Evolutionary conservation across 225 moss, liverwort and hornwort species (phyloP), one percentile per base, ranked within the genome.

Genomic region (Bryum argenteum): DNA sequence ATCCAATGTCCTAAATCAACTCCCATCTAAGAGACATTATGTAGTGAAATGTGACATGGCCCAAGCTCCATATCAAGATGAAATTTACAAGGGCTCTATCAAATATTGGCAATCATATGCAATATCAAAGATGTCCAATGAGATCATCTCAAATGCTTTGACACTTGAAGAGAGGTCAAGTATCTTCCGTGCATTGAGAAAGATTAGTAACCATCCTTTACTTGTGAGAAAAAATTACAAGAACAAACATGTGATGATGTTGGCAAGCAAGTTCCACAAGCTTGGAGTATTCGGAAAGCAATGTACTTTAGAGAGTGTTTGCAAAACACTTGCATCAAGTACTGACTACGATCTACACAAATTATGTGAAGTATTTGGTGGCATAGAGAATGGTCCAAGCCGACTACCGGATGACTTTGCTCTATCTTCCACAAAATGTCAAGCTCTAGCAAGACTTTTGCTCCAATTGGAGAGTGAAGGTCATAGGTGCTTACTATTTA

Each of bases 401-500:
- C 53, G 26, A 33, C 20, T 75, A 11, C 12, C 10, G 0, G 0
- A 68, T 11, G 2, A 61, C 4, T 3, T 10, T 0, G 26, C 48
- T 9, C 1, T 75, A 1, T 67, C 26, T 10, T 2, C 15, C 15
- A 18, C 26, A 4, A 75, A 75, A 41, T 60, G 41, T 19, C 24
- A 60, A 61, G n/a, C 2, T 10, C 33, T 69, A 16, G 3, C 10
- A 2, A 3, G 6, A 5, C 43, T 61, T 5, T 61, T 68, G 43
- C 10, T 2, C 0, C 0, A 68, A 0, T 16, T 75, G 53, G 42
- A 61, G 8, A 6, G 4, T 0, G 11, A 42, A 5, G 16, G 21
- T 5, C 61, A 75, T 2, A 4, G 53, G 17, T 68, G 67, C 23
- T 28, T 75, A 3, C 52, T 75, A n/a, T 75, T 68, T 0, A 75